Evolutionary conservation across 2,329 filamentous ascomycete genomes (phyloP).

Genomic region (Fusarium circinatum): DNA sequence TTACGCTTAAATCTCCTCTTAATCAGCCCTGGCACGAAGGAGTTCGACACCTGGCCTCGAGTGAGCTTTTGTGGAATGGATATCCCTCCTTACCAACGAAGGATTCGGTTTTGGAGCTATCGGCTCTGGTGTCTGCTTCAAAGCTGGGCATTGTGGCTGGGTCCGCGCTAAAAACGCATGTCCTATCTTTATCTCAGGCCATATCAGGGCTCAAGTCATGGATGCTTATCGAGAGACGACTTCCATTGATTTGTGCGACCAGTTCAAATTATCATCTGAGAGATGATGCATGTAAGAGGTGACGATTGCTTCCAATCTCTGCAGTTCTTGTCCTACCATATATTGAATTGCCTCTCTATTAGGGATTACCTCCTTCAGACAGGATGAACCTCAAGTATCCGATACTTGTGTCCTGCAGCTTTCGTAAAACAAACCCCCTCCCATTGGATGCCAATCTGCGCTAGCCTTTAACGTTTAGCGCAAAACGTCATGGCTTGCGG

Average conservation of each 20-base stretch:
- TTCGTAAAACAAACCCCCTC: slow-evolving; percentile 33
- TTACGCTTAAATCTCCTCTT: background rate
- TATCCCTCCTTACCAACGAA: background rate
- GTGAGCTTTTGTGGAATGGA: slow-evolving; percentile 29
- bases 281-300: background rate
- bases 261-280: background rate
- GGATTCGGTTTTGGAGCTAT: slow-evolving; percentile 7
- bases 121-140: background rate
- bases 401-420: slow-evolving; percentile 33
- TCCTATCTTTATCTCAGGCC: slow-evolving; percentile 38
- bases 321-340: background rate
- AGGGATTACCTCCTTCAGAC: background rate
- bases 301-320: background rate
- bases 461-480: slow-evolving; percentile 22
- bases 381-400: slow-evolving; percentile 1
- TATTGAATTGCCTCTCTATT: background rate
- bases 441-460: slow-evolving; percentile 5
- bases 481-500: slow-evolving; percentile 39
- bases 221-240: slow-evolving; percentile 16
- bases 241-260: background rate
- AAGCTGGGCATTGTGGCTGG: slow-evolving; percentile 32
- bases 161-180: slow-evolving; percentile 26
- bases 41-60: slow-evolving; percentile 5
- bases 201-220: background rate
- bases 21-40: background rate